A percentile compares a stretch with the other conserved stretches of the same genome.
Evolutionary conservation across 148 eudicot genomes (phyloP).

Genomic region (Fagopyrum homotropicum): DNA sequence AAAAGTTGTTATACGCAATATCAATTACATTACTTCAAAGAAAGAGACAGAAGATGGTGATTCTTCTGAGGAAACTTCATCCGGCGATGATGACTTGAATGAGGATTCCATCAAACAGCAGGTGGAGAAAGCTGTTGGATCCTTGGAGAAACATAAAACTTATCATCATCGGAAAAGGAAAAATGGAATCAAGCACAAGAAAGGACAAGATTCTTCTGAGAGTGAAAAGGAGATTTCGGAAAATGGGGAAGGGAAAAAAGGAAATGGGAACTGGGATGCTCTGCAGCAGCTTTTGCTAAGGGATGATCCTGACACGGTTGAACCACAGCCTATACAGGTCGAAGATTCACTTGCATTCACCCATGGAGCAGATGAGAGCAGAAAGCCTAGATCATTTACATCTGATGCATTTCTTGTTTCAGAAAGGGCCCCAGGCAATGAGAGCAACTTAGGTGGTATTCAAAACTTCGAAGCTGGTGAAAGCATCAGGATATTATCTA

Average conservation of each 20-base stretch:
- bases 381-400: slow-evolving; percentile 28
- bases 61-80: slow-evolving; percentile 40
- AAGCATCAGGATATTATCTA: slow-evolving; percentile 23
- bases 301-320: slow-evolving; percentile 37
- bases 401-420: slow-evolving; percentile 42
- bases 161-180: slow-evolving; percentile 31
- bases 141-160: slow-evolving; percentile 38
- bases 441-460: slow-evolving; percentile 15
- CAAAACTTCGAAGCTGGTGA: slow-evolving; percentile 36
- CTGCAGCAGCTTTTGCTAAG: slow-evolving; percentile 63
- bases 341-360: slow-evolving; percentile 31
- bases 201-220: slow-evolving; percentile 17
- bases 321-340: slow-evolving; percentile 20
- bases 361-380: slow-evolving; percentile 23
- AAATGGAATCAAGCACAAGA: slow-evolving; percentile 33
- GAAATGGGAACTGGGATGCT: slow-evolving; percentile 63
- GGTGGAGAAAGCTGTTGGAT: slow-evolving; percentile 60
- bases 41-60: slow-evolving; percentile 37
- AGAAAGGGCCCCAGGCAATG: slow-evolving; percentile 29
- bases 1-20: slow-evolving; percentile 69
- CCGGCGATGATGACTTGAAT: slow-evolving; percentile 45
- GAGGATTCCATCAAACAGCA: slow-evolving; percentile 48
- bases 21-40: slow-evolving; percentile 64
- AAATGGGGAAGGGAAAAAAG: slow-evolving; percentile 28
- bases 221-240: slow-evolving; percentile 17